Evolutionary conservation across 2,329 filamentous ascomycete species (phyloP).

Genomic region (Hymenoscyphus repandus): DNA sequence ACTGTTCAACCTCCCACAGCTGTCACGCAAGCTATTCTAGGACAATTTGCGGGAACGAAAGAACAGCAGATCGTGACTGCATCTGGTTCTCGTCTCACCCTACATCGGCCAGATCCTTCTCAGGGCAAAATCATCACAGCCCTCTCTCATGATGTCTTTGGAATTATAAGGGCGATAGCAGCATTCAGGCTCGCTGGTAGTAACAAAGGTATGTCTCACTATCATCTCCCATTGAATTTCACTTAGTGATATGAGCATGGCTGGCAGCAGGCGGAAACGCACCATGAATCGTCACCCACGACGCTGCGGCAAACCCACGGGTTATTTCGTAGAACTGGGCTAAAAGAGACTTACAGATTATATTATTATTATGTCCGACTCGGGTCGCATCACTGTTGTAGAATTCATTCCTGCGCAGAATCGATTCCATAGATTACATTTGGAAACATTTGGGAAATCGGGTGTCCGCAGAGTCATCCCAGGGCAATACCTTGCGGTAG

Average conservation of each 20-base stretch:
- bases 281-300: conserved; percentile 25
- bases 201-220: conserved; percentile 76
- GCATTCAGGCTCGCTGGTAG: conserved; percentile 90
- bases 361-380: conserved; percentile 92
- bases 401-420: conserved; percentile 87
- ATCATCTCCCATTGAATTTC: conserved; percentile 42
- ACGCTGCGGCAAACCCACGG: conserved; percentile 12
- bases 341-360: conserved; percentile 61
- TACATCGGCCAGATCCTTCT: conserved; percentile 79
- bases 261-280: conserved; percentile 41
- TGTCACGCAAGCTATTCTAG: conserved; percentile 83
- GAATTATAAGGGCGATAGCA: conserved; percentile 84
- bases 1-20: conserved; percentile 90
- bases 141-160: conserved; percentile 90
- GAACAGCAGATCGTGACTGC: conserved; percentile 97
- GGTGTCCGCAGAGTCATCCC: conserved; percentile 89
- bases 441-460: conserved; percentile 98
- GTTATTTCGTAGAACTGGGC: conserved; percentile 16
- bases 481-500: conserved; percentile 90
- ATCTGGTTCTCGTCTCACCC: conserved; percentile 81
- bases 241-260: conserved; percentile 69
- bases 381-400: conserved; percentile 87
- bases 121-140: conserved; percentile 83
- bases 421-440: conserved; percentile 80
- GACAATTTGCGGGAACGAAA: conserved; percentile 92